Evolutionary conservation across 1,284 basidiomycete species (phyloP).

Genomic region (Leccinum proximum): DNA sequence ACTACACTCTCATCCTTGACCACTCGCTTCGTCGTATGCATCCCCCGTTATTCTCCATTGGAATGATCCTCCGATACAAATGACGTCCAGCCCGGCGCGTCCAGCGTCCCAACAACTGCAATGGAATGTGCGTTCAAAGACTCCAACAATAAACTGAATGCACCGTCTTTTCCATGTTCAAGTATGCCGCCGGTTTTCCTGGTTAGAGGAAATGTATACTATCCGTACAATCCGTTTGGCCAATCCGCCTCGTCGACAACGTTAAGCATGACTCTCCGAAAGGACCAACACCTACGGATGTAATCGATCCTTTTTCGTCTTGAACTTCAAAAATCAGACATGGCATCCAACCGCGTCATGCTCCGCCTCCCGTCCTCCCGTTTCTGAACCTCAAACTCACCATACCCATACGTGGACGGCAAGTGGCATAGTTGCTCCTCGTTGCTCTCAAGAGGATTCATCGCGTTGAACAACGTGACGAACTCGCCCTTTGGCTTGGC

Average conservation of each 20-base stretch:
- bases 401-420: slow-evolving; percentile 55
- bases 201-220: slow-evolving; percentile 57
- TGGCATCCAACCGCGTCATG: slow-evolving; percentile 54
- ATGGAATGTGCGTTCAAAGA: slow-evolving; percentile 4
- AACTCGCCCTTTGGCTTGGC: slow-evolving; percentile 59
- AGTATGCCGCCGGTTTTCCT: slow-evolving; percentile 61
- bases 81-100: slow-evolving; percentile 62
- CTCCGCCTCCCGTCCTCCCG: slow-evolving; percentile 52
- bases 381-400: slow-evolving; percentile 41
- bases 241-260: slow-evolving; percentile 10
- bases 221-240: slow-evolving; percentile 44
- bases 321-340: slow-evolving; percentile 52
- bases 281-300: slow-evolving; percentile 32
- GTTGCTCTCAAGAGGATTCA: slow-evolving; percentile 35
- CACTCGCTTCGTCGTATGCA: slow-evolving; percentile 55
- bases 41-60: slow-evolving; percentile 62
- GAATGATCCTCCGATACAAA: slow-evolving; percentile 70
- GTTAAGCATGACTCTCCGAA: neutral
- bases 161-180: slow-evolving; percentile 65
- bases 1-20: slow-evolving; percentile 30
- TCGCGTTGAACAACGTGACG: slow-evolving; percentile 66
- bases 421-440: slow-evolving; percentile 33
- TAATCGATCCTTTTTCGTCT: slow-evolving; percentile 29
- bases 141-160: slow-evolving; percentile 33
- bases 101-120: slow-evolving; percentile 67